phyloP scores from a whole-genome alignment of 495 filamentous ascomycete species.

The Podospora fimiseda region DNA sequence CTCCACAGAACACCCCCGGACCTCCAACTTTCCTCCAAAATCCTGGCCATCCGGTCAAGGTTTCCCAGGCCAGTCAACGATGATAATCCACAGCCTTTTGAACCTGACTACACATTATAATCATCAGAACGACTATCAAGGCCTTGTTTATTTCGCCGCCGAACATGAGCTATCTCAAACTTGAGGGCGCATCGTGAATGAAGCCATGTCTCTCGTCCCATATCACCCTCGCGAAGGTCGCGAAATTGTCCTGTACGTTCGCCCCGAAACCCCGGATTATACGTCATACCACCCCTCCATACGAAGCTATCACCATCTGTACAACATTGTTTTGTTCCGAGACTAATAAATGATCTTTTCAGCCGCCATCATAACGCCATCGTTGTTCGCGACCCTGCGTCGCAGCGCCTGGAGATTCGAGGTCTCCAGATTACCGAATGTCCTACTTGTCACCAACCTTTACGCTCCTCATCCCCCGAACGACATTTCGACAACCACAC shows the following conservation, averaged over 20 bases:
- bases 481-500: constrained; percentile 35
- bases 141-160: neutral
- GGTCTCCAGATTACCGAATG: constrained; percentile 62
- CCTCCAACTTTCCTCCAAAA: neutral
- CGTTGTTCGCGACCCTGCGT: constrained; percentile 81
- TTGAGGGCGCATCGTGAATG: constrained; percentile 7
- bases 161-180: constrained; percentile 13
- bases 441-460: constrained; percentile 80
- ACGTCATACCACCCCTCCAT: neutral
- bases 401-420: constrained; percentile 75
- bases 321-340: neutral
- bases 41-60: neutral
- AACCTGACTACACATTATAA: neutral
- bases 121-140: neutral
- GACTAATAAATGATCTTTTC: constrained; percentile 3
- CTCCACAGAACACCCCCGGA: too few species aligned
- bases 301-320: neutral
- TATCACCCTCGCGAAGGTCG: constrained; percentile 55
- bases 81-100: too few species aligned
- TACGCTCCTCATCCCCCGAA: constrained; percentile 49
- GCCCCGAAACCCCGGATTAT: constrained; percentile 1
- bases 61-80: neutral
- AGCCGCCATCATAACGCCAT: constrained; percentile 90
- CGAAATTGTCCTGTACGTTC: constrained; percentile 58
- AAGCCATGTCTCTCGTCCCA: constrained; percentile 57